A percentile compares a stretch with the other conserved stretches of the same genome.
These are phyloP conservation scores for Pisolithus orientalis DNA, from an alignment of 768 basidiomycete species.

Conservation along the genomic window DNA sequence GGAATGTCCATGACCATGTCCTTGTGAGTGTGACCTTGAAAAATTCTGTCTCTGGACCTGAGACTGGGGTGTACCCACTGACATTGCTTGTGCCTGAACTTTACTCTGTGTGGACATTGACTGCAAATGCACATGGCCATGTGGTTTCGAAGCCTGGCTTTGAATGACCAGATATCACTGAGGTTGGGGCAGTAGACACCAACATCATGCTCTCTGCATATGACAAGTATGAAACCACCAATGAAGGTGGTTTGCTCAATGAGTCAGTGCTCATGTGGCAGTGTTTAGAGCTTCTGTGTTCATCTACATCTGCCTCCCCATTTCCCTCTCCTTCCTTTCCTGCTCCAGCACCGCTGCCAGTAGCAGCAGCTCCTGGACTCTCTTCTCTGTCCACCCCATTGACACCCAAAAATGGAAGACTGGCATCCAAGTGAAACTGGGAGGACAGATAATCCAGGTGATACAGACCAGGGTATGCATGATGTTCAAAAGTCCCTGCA, in stretches of 20 bases:
- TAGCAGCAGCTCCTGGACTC: conserved; percentile 10
- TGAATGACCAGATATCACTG: no score
- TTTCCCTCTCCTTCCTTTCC: conserved; percentile 27
- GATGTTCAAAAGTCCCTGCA: conserved; percentile 27
- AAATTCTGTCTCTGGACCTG: no score
- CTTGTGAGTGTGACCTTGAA: no score
- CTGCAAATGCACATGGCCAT: no score
- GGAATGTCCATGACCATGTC: no score
- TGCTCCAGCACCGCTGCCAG: no score
- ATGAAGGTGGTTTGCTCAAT: conserved; percentile 47
- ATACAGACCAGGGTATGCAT: conserved; percentile 63
- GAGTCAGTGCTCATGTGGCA: conserved; percentile 63
- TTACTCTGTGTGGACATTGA: no score
- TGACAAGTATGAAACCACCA: conserved; percentile 57
- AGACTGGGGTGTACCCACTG: no score
- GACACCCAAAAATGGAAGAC: conserved; percentile 46
- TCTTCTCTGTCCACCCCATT: conserved; percentile 43
- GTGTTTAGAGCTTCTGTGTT: conserved; percentile 58
- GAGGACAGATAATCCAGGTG: conserved; percentile 66
- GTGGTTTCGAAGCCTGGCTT: no score
- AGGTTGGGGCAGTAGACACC: no score
- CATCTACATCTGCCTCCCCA: conserved; percentile 67
- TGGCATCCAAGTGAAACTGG: conserved; percentile 40
- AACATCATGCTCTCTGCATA: conserved; percentile 41
- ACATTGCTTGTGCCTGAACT: no score